Evolutionary conservation across 78 protist genomes (phyloP).

Genomic region (Speleostelium caveatum): DNA sequence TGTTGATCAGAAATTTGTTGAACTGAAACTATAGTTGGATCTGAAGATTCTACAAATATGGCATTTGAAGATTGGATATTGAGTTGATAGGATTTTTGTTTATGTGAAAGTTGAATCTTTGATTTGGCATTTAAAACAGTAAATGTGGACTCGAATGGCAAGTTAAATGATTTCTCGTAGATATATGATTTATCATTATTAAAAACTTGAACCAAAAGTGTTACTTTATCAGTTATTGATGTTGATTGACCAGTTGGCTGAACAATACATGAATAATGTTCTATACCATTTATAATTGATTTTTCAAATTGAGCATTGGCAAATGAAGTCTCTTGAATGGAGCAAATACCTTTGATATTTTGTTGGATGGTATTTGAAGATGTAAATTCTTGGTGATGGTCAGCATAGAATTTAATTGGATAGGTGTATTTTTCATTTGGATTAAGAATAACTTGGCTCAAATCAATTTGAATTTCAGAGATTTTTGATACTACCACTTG

Average conservation of each 20-base stretch:
- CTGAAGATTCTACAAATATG: constrained; percentile 50
- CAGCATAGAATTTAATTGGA: constrained; percentile 15
- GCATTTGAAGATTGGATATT: constrained; percentile 27
- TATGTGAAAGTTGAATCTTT: neutral
- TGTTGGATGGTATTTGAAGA: neutral
- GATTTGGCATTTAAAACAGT: neutral
- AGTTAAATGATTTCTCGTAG: constrained; percentile 10
- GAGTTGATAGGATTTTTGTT: neutral
- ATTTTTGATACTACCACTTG: constrained; percentile 4
- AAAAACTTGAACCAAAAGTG: constrained; percentile 6
- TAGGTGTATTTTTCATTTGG: constrained; percentile 8
- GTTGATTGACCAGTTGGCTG: constrained; percentile 17
- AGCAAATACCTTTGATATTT: constrained; percentile 23
- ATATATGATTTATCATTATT: neutral
- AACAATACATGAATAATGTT: constrained; percentile 36
- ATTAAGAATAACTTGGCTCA: constrained; percentile 24
- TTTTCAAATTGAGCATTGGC: constrained; percentile 38
- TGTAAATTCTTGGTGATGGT: constrained; percentile 1
- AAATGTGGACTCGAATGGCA: constrained; percentile 49
- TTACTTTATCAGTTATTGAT: constrained; percentile 5
- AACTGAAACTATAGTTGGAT: constrained; percentile 17
- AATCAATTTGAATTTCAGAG: neutral
- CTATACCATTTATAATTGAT: neutral
- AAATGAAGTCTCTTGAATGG: constrained; percentile 13
- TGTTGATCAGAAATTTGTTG: neutral